These are phyloP conservation scores for Creolimax fragrantissima DNA, from an alignment of 78 protist species.

Conservation along the genomic window DNA sequence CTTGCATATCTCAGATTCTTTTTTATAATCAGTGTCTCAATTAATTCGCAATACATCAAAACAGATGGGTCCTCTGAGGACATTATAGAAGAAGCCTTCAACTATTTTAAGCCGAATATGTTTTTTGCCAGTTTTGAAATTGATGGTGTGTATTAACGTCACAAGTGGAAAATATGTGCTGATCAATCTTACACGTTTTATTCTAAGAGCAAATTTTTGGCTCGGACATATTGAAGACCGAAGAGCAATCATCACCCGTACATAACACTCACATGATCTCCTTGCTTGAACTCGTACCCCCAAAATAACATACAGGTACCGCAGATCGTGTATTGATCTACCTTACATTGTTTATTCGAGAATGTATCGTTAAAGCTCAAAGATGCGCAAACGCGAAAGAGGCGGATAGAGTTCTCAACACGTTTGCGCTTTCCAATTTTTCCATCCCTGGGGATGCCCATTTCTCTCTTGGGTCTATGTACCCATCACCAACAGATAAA, in stretches of 20 bases:
- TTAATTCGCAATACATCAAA: no score
- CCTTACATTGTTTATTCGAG: constrained; percentile 67
- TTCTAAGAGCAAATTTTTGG: no score
- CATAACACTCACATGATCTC: no score
- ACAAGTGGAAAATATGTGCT: constrained; percentile 76
- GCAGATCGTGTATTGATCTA: constrained; percentile 87
- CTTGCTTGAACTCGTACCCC: no score
- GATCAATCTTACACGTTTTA: constrained; percentile 76
- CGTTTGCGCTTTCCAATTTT: constrained; percentile 61
- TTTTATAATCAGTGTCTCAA: no score
- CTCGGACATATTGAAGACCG: no score
- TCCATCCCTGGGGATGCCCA: constrained; percentile 70
- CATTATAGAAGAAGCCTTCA: constrained; percentile 83
- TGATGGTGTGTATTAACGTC: constrained; percentile 36
- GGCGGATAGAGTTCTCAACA: constrained; percentile 50
- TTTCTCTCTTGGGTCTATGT: neutral
- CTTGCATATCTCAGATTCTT: no score
- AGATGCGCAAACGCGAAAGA: constrained; percentile 22
- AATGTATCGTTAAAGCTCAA: constrained; percentile 54
- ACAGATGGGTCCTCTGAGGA: no score
- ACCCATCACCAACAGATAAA: neutral
- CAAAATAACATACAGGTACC: constrained; percentile 2
- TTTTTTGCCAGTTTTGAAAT: constrained; percentile 79
- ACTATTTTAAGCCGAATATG: constrained; percentile 80
- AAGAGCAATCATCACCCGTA: no score